phyloP scores from a whole-genome alignment of 2,329 filamentous ascomycete genomes.

The Triangularia verruculosa region DNA sequence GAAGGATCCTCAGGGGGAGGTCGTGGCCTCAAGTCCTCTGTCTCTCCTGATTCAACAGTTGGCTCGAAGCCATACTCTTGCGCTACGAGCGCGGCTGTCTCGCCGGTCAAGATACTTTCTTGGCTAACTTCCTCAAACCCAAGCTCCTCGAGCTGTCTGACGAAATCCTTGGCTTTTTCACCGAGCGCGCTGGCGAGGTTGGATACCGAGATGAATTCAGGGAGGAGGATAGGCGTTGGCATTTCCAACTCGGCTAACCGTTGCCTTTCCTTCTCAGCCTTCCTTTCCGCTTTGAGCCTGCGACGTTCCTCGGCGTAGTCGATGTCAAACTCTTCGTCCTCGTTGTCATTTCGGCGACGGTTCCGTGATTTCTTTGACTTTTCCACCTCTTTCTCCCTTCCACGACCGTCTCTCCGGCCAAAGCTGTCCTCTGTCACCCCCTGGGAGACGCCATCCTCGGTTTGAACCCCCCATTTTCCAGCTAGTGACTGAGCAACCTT shows the following conservation, averaged over 20 bases:
- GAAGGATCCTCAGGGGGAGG: slow-evolving; percentile 67
- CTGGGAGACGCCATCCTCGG: neutral
- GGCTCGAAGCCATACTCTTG: slow-evolving; percentile 92
- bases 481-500: neutral
- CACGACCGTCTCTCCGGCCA: neutral
- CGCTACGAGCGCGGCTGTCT: slow-evolving; percentile 85
- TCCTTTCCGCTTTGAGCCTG: slow-evolving; percentile 43
- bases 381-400: slow-evolving; percentile 4
- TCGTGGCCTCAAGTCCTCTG: slow-evolving; percentile 68
- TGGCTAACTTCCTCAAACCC: slow-evolving; percentile 83
- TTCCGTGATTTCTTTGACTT: slow-evolving; percentile 17
- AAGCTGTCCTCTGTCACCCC: neutral
- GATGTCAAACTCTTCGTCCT: slow-evolving; percentile 43
- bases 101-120: slow-evolving; percentile 84
- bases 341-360: slow-evolving; percentile 26
- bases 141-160: slow-evolving; percentile 73
- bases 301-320: slow-evolving; percentile 38
- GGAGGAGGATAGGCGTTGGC: slow-evolving; percentile 67
- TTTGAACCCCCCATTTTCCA: neutral
- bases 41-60: slow-evolving; percentile 64
- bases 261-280: slow-evolving; percentile 36
- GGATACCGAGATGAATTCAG: slow-evolving; percentile 87
- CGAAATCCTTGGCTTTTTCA: slow-evolving; percentile 67
- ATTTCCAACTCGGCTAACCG: slow-evolving; percentile 39
- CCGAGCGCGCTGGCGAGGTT: slow-evolving; percentile 75